phyloP scores from a whole-genome alignment of 768 basidiomycete genomes.

The Jaapia argillacea region DNA sequence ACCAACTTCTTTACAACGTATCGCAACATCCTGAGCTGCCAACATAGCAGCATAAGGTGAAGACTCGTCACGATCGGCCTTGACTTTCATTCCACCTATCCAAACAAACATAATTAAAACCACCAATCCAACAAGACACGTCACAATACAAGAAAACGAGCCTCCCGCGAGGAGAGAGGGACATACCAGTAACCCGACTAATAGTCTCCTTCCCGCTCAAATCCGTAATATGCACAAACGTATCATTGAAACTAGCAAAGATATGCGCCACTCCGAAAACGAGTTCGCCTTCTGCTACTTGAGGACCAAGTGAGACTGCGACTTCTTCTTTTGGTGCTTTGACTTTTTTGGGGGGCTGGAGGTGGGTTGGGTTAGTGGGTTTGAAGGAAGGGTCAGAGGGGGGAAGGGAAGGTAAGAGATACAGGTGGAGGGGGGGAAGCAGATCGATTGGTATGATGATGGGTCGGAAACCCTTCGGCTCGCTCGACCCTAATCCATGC shows the following conservation, averaged over 20 bases:
- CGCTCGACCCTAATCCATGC: too few relatives aligned
- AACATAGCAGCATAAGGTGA: conserved; percentile 97
- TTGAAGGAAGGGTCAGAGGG: too few relatives aligned
- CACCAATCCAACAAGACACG: too few relatives aligned
- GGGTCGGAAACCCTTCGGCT: too few relatives aligned
- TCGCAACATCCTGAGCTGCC: conserved; percentile 94
- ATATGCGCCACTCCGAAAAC: conserved; percentile 99
- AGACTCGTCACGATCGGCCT: conserved; percentile 99
- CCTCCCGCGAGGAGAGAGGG: background rate
- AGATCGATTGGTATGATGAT: too few relatives aligned
- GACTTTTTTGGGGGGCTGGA: conserved; percentile 82
- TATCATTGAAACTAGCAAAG: conserved; percentile 99
- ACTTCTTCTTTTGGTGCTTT: conserved; percentile 73
- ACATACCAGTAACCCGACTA: conserved; percentile 90
- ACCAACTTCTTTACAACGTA: conserved; percentile 96
- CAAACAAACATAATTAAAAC: background rate
- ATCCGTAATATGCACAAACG: conserved; percentile 99
- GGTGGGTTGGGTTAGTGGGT: too few relatives aligned
- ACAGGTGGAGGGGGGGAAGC: too few relatives aligned
- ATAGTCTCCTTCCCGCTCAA: conserved; percentile 98
- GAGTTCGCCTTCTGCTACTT: conserved; percentile 92
- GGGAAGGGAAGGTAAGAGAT: too few relatives aligned
- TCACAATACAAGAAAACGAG: background rate
- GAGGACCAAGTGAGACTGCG: conserved; percentile 87
- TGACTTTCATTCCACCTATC: conserved; percentile 98